Conservation (phyloP, 2,329 filamentous ascomycete genomes). For the Fusarium vanettenii region DNA sequence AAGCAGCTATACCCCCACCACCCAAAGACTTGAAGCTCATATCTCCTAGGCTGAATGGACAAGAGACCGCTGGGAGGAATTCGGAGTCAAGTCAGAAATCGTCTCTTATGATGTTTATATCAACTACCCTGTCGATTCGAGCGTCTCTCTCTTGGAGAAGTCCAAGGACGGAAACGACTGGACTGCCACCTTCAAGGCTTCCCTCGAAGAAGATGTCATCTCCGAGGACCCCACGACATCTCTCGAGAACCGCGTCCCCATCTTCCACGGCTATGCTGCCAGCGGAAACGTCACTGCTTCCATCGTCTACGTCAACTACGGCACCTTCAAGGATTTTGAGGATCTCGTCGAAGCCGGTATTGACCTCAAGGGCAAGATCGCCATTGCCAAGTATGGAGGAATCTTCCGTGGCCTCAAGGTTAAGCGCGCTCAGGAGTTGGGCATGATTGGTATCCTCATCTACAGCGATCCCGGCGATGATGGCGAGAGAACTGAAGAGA, state of each 20-base stretch:
- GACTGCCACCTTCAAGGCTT: slow-evolving; percentile 81
- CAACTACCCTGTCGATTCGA: slow-evolving; percentile 80
- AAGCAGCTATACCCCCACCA: neutral
- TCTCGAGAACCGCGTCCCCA: slow-evolving; percentile 79
- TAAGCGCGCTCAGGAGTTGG: slow-evolving; percentile 90
- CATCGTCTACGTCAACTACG: slow-evolving; percentile 92
- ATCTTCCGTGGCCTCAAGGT: slow-evolving; percentile 93
- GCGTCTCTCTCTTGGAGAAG: slow-evolving; percentile 72
- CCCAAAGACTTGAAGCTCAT: slow-evolving; percentile 7
- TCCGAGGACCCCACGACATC: slow-evolving; percentile 84
- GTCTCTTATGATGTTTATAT: slow-evolving; percentile 80
- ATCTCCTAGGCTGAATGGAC: slow-evolving; percentile 75
- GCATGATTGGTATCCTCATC: slow-evolving; percentile 86
- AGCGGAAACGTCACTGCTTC: slow-evolving; percentile 90
- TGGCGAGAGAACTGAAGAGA: slow-evolving; percentile 81
- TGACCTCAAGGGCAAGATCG: slow-evolving; percentile 85
- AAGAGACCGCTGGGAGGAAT: slow-evolving; percentile 76
- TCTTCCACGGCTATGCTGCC: slow-evolving; percentile 95
- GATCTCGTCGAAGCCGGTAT: slow-evolving; percentile 82
- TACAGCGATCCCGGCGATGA: slow-evolving; percentile 94
- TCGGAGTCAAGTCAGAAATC: slow-evolving; percentile 73
- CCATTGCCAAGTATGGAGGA: slow-evolving; percentile 84
- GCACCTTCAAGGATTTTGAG: slow-evolving; percentile 86
- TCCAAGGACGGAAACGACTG: slow-evolving; percentile 54
- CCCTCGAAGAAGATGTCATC: slow-evolving; percentile 84